Evolutionary conservation across 306 rosid genomes (phyloP).

Genomic region (Purshia tridentata): DNA sequence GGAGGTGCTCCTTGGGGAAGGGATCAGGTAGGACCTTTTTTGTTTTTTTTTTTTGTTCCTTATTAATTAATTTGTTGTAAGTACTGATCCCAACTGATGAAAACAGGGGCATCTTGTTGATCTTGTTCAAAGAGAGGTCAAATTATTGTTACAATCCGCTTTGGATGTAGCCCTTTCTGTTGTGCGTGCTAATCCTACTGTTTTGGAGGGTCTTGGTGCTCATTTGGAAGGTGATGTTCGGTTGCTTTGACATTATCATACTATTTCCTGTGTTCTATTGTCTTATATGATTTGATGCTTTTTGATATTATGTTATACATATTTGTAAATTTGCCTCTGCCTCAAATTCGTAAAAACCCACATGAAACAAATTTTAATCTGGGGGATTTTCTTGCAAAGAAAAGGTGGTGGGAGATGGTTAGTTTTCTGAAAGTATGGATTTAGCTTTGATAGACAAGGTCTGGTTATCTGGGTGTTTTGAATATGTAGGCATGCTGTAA

Average conservation of each 20-base stretch:
- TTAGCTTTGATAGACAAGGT: background rate
- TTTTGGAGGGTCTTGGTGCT: slow-evolving; percentile 94
- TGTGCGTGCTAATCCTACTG: slow-evolving; percentile 85
- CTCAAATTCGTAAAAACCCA: background rate
- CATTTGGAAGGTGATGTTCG: slow-evolving; percentile 69
- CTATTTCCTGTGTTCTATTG: background rate
- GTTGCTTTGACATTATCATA: background rate
- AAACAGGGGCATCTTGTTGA: slow-evolving; percentile 90
- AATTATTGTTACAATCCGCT: slow-evolving; percentile 81
- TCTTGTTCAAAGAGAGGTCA: slow-evolving; percentile 93
- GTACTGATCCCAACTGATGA: slow-evolving; percentile 42
- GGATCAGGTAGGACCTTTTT: slow-evolving; percentile 70
- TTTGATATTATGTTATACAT: background rate
- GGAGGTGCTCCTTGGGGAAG: slow-evolving; percentile 80
- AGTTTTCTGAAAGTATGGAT: background rate
- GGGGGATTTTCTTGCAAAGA: background rate
- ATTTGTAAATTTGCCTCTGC: background rate
- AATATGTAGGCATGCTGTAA: background rate
- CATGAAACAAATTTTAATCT: background rate
- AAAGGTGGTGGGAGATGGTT: background rate
- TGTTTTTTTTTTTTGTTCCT: slow-evolving; percentile 13
- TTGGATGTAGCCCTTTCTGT: slow-evolving; percentile 79
- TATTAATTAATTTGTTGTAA: slow-evolving; percentile 10
- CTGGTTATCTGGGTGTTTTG: background rate
- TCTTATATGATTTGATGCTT: background rate